Base-by-base conservation (phyloP, 2,329 filamentous ascomycete species). In the Fusarium sarcochroum region DNA sequence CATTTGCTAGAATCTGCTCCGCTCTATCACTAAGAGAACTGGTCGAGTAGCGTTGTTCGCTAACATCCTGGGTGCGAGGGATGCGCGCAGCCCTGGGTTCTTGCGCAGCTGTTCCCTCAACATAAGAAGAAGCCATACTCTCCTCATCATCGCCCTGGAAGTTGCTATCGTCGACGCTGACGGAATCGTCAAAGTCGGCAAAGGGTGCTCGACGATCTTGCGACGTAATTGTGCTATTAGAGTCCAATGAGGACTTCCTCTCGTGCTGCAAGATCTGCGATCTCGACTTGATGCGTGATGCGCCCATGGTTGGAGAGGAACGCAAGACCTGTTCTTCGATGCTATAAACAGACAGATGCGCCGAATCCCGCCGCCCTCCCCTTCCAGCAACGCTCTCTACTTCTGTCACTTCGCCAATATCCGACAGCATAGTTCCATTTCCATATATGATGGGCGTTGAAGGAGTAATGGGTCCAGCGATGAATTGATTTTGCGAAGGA, bases 1-100 rank as follows among this genome's bases (percentile, higher is more conserved):
- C 95, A 80, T 97, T 97, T 57, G 94, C 93, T 56, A 98, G 85
- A 76, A 98, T 98, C 75, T 94, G 86, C 77, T 98, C 94, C 2
- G 94, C 94, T 73, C 93, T 89, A 70, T 91, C 90, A 77, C 93
- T 95, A 67, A 97, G 81, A 23, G 92, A 89, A 17, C 87, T 89
- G 48, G 92, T 93, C 5, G 93, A 93, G 73, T 91, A 88, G 44
- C 86, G 84, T 56, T 91, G 87, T 58, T 89, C 87, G 25, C 57
- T 66, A 25, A 61, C 40, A 5, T 61, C 63, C 48, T 70, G 68
- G 20, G 54, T 59, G 20, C 67, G 61, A 25, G 66, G 38, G 34
- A 58, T 58, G 34, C 53, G 64, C 11, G 50, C 44, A 47, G 54
- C 34, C 50, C 27, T 60, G 23, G 66, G 69, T 41, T 57, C 69